A percentile compares a stretch with the other conserved stretches of the same genome.
Conservation (phyloP, 768 basidiomycete species). For the Leucocoprinus leucothites region DNA sequence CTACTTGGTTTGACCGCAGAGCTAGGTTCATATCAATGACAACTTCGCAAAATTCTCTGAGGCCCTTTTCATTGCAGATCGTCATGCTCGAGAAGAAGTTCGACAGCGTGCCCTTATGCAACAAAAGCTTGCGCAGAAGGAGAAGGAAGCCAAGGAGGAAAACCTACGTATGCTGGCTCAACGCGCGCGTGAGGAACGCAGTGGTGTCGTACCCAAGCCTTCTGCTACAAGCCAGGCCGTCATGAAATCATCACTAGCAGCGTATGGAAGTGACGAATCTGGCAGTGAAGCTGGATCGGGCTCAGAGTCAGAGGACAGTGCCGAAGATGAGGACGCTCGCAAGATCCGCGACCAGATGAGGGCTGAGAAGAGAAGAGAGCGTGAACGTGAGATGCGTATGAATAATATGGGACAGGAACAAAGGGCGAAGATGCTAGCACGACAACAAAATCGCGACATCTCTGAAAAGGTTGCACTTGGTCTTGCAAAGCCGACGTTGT, state of each 20-base stretch:
- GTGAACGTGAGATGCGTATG: slow-evolving; percentile 98
- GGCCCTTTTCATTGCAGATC: slow-evolving; percentile 90
- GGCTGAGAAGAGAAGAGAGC: slow-evolving; percentile 86
- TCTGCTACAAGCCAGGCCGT: slow-evolving; percentile 66
- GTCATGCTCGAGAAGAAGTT: slow-evolving; percentile 97
- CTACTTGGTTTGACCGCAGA: background rate
- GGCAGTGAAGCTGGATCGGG: slow-evolving; percentile 57
- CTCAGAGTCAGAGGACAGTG: slow-evolving; percentile 40
- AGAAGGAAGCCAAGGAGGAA: slow-evolving; percentile 96
- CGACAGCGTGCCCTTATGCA: slow-evolving; percentile 96
- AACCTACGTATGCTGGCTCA: slow-evolving; percentile 91
- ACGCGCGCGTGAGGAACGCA: slow-evolving; percentile 92
- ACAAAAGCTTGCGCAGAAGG: slow-evolving; percentile 97
- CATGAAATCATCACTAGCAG: slow-evolving; percentile 74
- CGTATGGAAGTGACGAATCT: slow-evolving; percentile 75
- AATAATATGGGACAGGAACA: slow-evolving; percentile 98
- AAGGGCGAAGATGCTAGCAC: slow-evolving; percentile 91
- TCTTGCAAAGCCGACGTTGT: slow-evolving; percentile 92
- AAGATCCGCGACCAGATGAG: slow-evolving; percentile 89
- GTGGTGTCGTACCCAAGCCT: slow-evolving; percentile 70
- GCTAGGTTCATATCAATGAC: slow-evolving; percentile 95
- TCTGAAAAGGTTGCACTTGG: slow-evolving; percentile 99
- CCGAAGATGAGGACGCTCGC: slow-evolving; percentile 82
- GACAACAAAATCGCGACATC: slow-evolving; percentile 97
- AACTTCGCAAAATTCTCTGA: slow-evolving; percentile 99